Conservation (phyloP, 305 asterid genomes). For the Fraxinus sp. region DNA sequence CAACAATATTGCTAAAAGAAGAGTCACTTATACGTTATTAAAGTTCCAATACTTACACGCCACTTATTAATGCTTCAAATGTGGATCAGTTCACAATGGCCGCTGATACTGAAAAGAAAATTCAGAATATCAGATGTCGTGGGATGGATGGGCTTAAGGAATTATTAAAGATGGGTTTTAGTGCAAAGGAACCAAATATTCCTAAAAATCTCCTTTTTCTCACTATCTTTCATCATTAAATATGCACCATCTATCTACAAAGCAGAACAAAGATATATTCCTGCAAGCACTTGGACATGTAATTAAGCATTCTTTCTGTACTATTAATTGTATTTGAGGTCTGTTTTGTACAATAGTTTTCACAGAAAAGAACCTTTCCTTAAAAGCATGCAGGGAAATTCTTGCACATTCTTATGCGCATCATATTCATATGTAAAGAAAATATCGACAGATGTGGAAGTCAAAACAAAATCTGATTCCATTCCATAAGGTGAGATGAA, state of each 20-base stretch:
- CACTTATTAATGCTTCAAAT: conserved; percentile 6
- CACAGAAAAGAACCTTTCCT: background rate
- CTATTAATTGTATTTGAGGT: background rate
- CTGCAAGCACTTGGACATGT: conserved; percentile 1
- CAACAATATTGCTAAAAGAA: background rate
- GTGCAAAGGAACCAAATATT: conserved; percentile 40
- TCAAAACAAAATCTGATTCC: background rate
- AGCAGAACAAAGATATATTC: conserved; percentile 3
- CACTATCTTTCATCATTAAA: conserved; percentile 13
- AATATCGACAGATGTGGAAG: background rate
- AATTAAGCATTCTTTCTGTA: background rate
- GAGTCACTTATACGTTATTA: background rate
- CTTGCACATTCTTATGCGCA: conserved; percentile 26
- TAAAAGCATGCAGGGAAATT: background rate
- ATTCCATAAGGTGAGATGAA: conserved; percentile 20
- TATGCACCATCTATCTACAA: conserved; percentile 5
- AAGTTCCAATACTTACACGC: background rate
- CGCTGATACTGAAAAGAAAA: conserved; percentile 43
- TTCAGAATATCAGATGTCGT: conserved; percentile 21
- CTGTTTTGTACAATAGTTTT: background rate
- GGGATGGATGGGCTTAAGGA: conserved; percentile 40
- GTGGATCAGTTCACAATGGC: conserved; percentile 45
- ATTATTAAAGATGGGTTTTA: conserved; percentile 22
- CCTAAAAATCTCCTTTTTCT: conserved; percentile 29
- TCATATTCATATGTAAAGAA: background rate